Base-by-base conservation (phyloP, 129 eudicot genomes). In the Flaveria bidentis region DNA sequence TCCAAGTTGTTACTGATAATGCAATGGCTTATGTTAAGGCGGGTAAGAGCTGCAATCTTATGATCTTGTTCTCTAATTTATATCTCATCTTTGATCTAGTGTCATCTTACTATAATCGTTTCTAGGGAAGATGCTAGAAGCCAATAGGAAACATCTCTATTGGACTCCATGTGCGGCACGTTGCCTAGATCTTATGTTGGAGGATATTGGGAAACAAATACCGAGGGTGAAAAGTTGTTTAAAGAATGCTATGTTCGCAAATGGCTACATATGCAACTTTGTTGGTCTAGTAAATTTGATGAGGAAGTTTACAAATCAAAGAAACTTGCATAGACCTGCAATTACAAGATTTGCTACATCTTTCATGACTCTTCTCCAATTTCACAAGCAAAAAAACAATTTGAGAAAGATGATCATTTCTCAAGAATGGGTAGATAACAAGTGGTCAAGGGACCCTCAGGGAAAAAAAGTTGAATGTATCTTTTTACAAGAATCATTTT, bases 181-280 rank as follows among this genome's bases (percentile, higher is more conserved):
- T 69, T 69, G 74, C 60, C 16, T 47, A 69, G 74, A 69, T 69
- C 74, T 69, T 26, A 69, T 69, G 74, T 69, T 69, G 42, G 74
- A 47, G 42, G 74, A 69, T 69, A 69, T 47, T 9, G 74, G 58
- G 28, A 69, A 47, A 49, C 58, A 69, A 26, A 69, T 69, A 45
- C 44, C 60, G 13, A 46, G 41, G 20, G 74, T 45, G 74, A 69
- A 69, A 69, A 49, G 42, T 14, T 69, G 57, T 69, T 69, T 69
- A 16, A 69, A 69, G 42, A 69, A 22, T 52, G 74, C 44, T 5
- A 69, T 69, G 42, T 46, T 25, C 3, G 61, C 60, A 47, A 69
- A 69, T 9, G 57, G 74, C 15, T 46, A 69, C 52, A 49, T 69
- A 20, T 28, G 25, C 74, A 45, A 69, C 73, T 42, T 60, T 25